A percentile compares a stretch with the other conserved stretches of the same genome.
These are phyloP conservation scores for Neonectria coccinea DNA, from an alignment of 2,329 filamentous ascomycete genomes.

Conservation along the genomic window DNA sequence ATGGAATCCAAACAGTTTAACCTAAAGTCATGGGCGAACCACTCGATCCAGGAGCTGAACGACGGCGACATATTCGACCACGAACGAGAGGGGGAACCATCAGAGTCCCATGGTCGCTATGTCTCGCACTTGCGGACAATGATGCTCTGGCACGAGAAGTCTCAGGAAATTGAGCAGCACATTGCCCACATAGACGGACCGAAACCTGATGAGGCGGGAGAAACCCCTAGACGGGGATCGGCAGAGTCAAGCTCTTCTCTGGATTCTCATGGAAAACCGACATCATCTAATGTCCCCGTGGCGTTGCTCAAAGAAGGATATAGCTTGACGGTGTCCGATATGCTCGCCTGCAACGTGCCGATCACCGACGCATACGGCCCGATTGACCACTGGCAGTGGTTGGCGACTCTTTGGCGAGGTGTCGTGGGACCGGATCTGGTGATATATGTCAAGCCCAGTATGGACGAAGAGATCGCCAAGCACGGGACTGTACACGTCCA, in stretches of 20 bases:
- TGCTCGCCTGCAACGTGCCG: constrained; percentile 77
- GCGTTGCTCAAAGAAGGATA: constrained; percentile 83
- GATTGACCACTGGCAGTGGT: constrained; percentile 98
- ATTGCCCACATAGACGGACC: constrained; percentile 51
- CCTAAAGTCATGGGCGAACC: constrained; percentile 59
- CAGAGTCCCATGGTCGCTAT: constrained; percentile 56
- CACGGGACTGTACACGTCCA: constrained; percentile 67
- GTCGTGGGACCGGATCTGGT: constrained; percentile 85
- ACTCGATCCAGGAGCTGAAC: constrained; percentile 36
- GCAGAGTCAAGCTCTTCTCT: constrained; percentile 16
- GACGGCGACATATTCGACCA: constrained; percentile 24
- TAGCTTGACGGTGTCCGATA: constrained; percentile 82
- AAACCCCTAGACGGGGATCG: constrained; percentile 29
- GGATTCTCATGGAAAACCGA: constrained; percentile 21
- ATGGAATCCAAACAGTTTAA: constrained; percentile 54
- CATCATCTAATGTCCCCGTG: constrained; percentile 66
- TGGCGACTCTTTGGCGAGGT: constrained; percentile 92
- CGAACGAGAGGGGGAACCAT: constrained; percentile 31
- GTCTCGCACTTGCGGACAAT: constrained; percentile 75
- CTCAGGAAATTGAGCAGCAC: constrained; percentile 73
- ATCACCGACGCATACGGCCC: constrained; percentile 82
- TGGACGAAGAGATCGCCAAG: constrained; percentile 52
- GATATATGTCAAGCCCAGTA: constrained; percentile 68
- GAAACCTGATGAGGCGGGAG: constrained; percentile 26
- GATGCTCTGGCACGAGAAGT: constrained; percentile 80